Base-by-base conservation (phyloP, 768 basidiomycete species). In the Tricholoma saponaceum region DNA sequence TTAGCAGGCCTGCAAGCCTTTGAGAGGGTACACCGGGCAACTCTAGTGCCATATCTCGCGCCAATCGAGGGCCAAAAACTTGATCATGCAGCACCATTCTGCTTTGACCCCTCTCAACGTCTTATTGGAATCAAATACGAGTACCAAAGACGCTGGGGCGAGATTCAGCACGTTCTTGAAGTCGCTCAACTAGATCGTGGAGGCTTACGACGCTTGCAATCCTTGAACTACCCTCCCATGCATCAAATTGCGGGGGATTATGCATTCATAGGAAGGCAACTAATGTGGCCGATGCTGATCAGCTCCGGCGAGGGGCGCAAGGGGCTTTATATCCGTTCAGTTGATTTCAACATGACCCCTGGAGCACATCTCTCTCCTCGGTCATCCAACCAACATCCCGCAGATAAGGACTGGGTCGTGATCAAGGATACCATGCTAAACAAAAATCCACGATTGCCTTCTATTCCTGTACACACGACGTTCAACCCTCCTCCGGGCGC, bases 91-190 rank as follows among this genome's bases (percentile, higher is more conserved):
- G 50, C 46, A 3, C 43, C 43, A 23, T 49, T 53, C 18, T 35
- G 30, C 23, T 41, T 47, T n/a, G 51, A 57, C 39, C 55, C 58
- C 26, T 47, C 56, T 26, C 14, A 57, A 18, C 35, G 55, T 23
- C 55, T 60, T 16, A 47, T 60, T 22, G 58, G 58, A 10, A 41
- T 60, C 25, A 20, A 35, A 14, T 56, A 52, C 20, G 43, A 60
- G 20, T 60, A 44, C 20, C 16, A n/a, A 14, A n/a, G 28, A 14
- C 23, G 44, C 14, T 32, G 44, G 12, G 33, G 46, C 23, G 26
- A 39, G 33, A 18, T 30, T 23, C 3, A 52, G n/a, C 51, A 41
- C 51, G 16, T 35, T 16, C 51, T 52, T 14, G 51, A 35, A 41
- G 23, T 41, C 4, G 16, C 13, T 10, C 47, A 30, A 30, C 30